Evolutionary conservation across 2,329 filamentous ascomycete species (phyloP).

Genomic region (Talaromyces sp.): DNA sequence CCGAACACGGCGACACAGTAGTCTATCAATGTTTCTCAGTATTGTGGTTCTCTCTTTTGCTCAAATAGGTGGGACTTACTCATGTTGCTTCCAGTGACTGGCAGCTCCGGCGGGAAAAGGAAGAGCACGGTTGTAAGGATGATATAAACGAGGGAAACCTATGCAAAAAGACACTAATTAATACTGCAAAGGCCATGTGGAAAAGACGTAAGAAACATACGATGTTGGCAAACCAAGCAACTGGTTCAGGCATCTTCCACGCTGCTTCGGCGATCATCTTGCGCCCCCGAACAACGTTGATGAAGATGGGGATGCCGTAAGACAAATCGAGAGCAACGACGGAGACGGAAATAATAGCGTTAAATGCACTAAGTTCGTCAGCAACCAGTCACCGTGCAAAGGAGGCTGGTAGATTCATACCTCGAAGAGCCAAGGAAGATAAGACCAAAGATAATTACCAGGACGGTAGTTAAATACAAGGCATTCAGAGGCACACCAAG

Average conservation of each 20-base stretch:
- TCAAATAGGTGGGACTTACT: slow-evolving; percentile 41
- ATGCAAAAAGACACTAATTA: slow-evolving; percentile 17
- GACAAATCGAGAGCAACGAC: slow-evolving; percentile 67
- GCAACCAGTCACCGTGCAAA: neutral
- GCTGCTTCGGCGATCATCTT: slow-evolving; percentile 57
- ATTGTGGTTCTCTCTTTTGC: neutral
- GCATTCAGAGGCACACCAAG: slow-evolving; percentile 63
- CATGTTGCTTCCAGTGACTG: slow-evolving; percentile 63
- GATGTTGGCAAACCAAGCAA: slow-evolving; percentile 58
- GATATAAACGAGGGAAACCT: slow-evolving; percentile 57
- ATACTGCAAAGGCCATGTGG: neutral
- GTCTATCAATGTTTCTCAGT: slow-evolving; percentile 18
- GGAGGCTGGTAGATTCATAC: slow-evolving; percentile 10
- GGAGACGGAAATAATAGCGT: slow-evolving; percentile 63
- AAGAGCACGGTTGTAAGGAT: slow-evolving; percentile 69
- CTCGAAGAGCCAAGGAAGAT: slow-evolving; percentile 61
- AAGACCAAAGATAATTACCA: slow-evolving; percentile 62
- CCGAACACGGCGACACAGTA: slow-evolving; percentile 50
- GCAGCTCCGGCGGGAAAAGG: slow-evolving; percentile 63
- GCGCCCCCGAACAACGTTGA: slow-evolving; percentile 63
- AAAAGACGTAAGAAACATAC: slow-evolving; percentile 23
- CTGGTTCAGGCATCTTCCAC: slow-evolving; percentile 49
- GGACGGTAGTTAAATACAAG: slow-evolving; percentile 52
- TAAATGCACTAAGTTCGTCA: slow-evolving; percentile 53
- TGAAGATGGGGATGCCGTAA: slow-evolving; percentile 67